Evolutionary conservation across 2,329 filamentous ascomycete species (phyloP), one percentile per base, ranked within the genome.

Genomic region (Aspergillus aculeatinus): DNA sequence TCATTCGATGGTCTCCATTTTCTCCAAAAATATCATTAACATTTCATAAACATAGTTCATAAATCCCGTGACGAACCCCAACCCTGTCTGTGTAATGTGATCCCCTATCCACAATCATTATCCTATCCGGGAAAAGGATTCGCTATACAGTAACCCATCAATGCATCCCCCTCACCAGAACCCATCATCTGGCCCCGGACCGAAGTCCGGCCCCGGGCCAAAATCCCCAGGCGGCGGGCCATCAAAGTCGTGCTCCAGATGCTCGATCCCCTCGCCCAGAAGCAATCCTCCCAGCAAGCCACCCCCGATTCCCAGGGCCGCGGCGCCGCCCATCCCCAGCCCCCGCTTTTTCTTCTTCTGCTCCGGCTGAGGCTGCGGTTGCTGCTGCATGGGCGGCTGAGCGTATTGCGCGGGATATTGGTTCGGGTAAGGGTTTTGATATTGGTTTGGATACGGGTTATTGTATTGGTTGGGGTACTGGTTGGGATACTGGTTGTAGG

Each of bases 181-280:
- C 39, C 39, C 39, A 16, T 47, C 39, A 19, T 10, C 51, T 12
- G 51, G 51, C 9, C 51, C 51, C 4, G 51, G 51, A 7, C 35
- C 35, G 11, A 39, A 39, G 4, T 42, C 39, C 6, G 33, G 33
- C 39, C 39, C 51, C 2, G 51, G 51, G 12, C 39, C 39, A 19
- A 44, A 44, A 16, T 44, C n/a, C 14, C 16, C 39, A 44, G 51
- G 51, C 27, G 51, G 51, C 2, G 53, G 53, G 1, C 27, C 42
- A 12, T 19, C 25, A 33, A 55, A 55, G 11, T 55, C 53, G 16
- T 55, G n/a, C 42, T 55, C 44, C 27, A 55, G 23, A 19, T 44
- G 42, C 42, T 55, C 53, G 6, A 55, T 48, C 14, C 53, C 53
- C 44, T 55, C 53, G 11, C 53, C 53, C 42, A 55, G 53, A 21